phyloP scores from a whole-genome alignment of 768 basidiomycete species.

The Gautieria morchelliformis region DNA sequence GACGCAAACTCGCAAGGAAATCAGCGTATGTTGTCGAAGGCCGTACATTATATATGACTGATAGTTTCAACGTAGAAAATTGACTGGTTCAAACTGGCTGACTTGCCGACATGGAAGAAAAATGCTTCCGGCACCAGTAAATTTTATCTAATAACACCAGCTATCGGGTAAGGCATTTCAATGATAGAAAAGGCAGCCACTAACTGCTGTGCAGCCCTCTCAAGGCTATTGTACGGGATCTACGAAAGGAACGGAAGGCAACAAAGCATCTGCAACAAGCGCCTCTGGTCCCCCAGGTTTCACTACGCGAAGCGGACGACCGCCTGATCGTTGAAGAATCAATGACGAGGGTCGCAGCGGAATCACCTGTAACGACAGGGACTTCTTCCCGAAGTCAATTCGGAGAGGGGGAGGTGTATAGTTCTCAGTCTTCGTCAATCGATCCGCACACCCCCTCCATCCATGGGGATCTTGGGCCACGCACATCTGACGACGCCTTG shows the following conservation, averaged over 20 bases:
- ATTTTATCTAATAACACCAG: constrained; percentile 93
- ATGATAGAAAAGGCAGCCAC: constrained; percentile 6
- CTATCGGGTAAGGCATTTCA: constrained; percentile 59
- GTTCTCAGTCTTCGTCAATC: constrained; percentile 53
- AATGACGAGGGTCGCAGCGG: neutral
- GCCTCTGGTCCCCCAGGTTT: neutral
- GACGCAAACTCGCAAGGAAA: constrained; percentile 95
- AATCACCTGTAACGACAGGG: neutral
- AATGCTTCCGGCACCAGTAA: constrained; percentile 53
- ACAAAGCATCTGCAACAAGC: neutral
- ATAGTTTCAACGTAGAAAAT: constrained; percentile 57
- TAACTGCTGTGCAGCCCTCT: constrained; percentile 33
- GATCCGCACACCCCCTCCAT: constrained; percentile 61
- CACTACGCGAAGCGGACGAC: neutral
- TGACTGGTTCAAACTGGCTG: constrained; percentile 85
- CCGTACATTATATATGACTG: constrained; percentile 12
- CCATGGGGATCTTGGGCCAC: constrained; percentile 17
- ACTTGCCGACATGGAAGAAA: constrained; percentile 89
- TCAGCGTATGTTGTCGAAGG: constrained; percentile 56
- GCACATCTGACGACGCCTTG: neutral
- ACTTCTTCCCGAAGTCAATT: neutral
- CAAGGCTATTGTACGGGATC: constrained; percentile 30
- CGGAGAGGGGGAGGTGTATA: constrained; percentile 44
- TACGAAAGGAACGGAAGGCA: neutral
- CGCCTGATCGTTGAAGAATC: neutral